Evolutionary conservation across 2,329 filamentous ascomycete genomes (phyloP), one percentile per base, ranked within the genome.

Genomic region (Phialophora expanda): DNA sequence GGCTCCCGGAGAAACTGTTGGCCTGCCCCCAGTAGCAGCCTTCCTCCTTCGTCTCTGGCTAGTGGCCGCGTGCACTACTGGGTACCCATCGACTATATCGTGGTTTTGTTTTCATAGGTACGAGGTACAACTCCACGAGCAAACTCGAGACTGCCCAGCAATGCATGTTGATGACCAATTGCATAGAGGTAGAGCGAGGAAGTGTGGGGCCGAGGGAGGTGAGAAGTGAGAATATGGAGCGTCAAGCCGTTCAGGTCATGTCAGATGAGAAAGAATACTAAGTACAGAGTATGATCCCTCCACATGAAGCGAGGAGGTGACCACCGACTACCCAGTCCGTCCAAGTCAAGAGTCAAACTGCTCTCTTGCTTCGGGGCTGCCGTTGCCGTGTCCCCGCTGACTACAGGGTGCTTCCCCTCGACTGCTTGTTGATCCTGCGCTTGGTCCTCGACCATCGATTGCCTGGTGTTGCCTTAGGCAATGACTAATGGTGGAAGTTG

Each of bases 131-230:
- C 14, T 53, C 20, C 48, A 51, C 48, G 30, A 46, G n/a, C 9
- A 32, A 30, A 24, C 14, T 38, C 12, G 24, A 44, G 50, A 28
- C 38, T 12, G 48, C 48, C 59, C 22, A 56, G 38, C 55, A 26
- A 46, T 58, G 61, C 61, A 63, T 24, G 46, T 28, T 51, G 61
- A 63, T 63, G 61, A 63, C 61, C 61, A 63, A 63, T 34, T 26
- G 30, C 51, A 51, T 38, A 50, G 28, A 28, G 28, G 20, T 9
- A 51, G 38, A 48, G 22, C 26, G 12, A 48, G 17, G 28, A 38
- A 48, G 61, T 63, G 53, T 38, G 12, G 41, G 12, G 30, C 30
- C 5, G 48, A 55, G 53, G 11, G 53, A 55, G 26, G 53, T 30
- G 20, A 61, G 57, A 51, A 60, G 30, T 61, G 46, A 61, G 58